Evolutionary conservation across 1,284 basidiomycete species (phyloP), one percentile per base, ranked within the genome.

Genomic region (Puccinia brachypodii): DNA sequence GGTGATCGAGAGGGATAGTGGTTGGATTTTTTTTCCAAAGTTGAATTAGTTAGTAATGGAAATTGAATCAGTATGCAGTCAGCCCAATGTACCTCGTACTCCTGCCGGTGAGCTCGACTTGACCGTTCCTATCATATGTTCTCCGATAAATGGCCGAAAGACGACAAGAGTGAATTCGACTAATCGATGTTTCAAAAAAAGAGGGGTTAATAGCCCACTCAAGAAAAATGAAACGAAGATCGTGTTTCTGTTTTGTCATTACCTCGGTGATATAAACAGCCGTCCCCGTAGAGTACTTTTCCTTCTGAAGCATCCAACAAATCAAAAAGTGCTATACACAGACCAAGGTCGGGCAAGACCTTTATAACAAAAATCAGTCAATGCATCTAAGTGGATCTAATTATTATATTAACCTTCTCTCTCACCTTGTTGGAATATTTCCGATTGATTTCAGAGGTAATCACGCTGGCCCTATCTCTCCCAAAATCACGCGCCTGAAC

Each of bases 161-260:
- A 81, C 80, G 2, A 72, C 80, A 11, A 81, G 36, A n/a, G 80
- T 81, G 38, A 81, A 81, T 76, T 81, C 80, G 47, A 76, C 80
- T 81, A 47, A 25, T 36, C 13, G 44, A 31, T 19, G 19, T 28
- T 25, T 56, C 22, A 28, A 44, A 40, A 72, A 47, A 47, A 47
- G n/a, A 33, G n/a, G 28, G 28, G 3, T 44, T 50, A 9, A 13
- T 2, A 13, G 44, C 38, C 44, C 22, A 42, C 60, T 9, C 33
- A 16, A 62, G 16, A 62, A 62, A 62, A 33, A 36, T 36, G 13
- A 58, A 58, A 58, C n/a, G 16, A 33, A 3, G 31, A 31, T 33
- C 33, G 33, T 31, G n/a, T 1, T 14, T 25, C 33, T 33, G 6
- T 60, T 60, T 33, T 13, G n/a, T 7, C 6, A 66, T 66, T 42